A percentile compares a stretch with the other conserved stretches of the same genome.
Conservation (phyloP, 805 yeast species). For the Grigorovia humatica region DNA sequence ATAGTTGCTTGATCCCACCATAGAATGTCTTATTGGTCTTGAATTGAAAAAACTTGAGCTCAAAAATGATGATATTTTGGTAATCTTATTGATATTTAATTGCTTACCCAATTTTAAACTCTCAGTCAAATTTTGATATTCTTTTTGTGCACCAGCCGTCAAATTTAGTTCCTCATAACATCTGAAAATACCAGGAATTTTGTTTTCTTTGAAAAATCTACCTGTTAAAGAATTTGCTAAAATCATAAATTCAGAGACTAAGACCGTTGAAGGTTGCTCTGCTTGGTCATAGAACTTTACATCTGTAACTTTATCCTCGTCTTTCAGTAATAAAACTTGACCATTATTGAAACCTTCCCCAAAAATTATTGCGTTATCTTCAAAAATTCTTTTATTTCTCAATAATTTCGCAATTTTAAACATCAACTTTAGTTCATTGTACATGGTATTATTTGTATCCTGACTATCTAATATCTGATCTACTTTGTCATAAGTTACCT, state of each 20-base stretch:
- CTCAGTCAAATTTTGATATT: conserved; percentile 17
- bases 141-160: conserved; percentile 18
- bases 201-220: conserved; percentile 31
- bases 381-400: conserved; percentile 22
- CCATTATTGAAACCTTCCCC: conserved; percentile 29
- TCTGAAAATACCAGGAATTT: conserved; percentile 40
- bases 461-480: conserved; percentile 37
- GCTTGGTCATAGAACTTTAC: conserved; percentile 17
- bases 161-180: conserved; percentile 29
- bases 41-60: conserved; percentile 44
- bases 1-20: conserved; percentile 54
- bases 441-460: conserved; percentile 2
- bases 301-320: neutral
- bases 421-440: conserved; percentile 31
- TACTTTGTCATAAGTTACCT: conserved; percentile 54
- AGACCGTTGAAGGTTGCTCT: conserved; percentile 40
- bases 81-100: conserved; percentile 32
- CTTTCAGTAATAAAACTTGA: conserved; percentile 9
- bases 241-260: conserved; percentile 83
- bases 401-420: conserved; percentile 16
- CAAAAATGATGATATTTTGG: conserved; percentile 36
- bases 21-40: conserved; percentile 40
- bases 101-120: conserved; percentile 12
- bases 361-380: conserved; percentile 34
- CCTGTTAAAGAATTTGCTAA: conserved; percentile 60